Base-by-base conservation (phyloP, 148 eudicot genomes). In the Nepenthes mirabilis region DNA sequence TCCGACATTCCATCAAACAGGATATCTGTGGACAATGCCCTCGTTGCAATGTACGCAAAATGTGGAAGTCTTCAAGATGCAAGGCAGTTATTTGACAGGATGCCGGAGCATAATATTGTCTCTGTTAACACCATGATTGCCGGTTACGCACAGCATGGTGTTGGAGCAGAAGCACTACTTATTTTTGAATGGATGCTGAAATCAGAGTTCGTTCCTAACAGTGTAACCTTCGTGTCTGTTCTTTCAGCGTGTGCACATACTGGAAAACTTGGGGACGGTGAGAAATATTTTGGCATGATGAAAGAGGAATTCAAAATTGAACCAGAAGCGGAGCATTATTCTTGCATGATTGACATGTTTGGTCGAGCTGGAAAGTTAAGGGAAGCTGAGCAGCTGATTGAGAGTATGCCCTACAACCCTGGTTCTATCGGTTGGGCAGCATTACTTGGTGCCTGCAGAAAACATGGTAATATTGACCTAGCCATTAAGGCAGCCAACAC, bases 271-370 rank as follows among this genome's bases (percentile, higher is more conserved):
- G 73, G 79, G 61, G 80, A 88, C 72, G 96, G 88, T 10, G 67
- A 68, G 59, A 73, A 74, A 45, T 80, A 74, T 60, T 88, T 88
- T 40, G 60, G 57, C 9, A 60, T 82, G 69, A 88, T 88, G 91
- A 70, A 52, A 14, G 77, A 69, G 37, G 72, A 69, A 47, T 84
- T 72, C 12, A 69, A 75, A 35, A 75, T 88, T 61, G 72, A 72
- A 50, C 88, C 96, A 50, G 86, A 80, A 70, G 73, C 66, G 52
- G 86, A 84, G 56, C 96, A 88, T 52, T 84, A 69, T 65, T 74
- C 96, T 4, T 88, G 91, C 81, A 83, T 88, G 93, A 81, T 88
- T 60, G 96, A 88, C 76, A 82, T 88, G 75, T 67, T 85, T 43
- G 91, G 93, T 12, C 77, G 96, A 62, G 85, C 86, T 37, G 96